A percentile compares a stretch with the other conserved stretches of the same genome.
Evolutionary conservation across 2,329 filamentous ascomycete species (phyloP).

Genomic region (Colletotrichum chrysophilum): DNA sequence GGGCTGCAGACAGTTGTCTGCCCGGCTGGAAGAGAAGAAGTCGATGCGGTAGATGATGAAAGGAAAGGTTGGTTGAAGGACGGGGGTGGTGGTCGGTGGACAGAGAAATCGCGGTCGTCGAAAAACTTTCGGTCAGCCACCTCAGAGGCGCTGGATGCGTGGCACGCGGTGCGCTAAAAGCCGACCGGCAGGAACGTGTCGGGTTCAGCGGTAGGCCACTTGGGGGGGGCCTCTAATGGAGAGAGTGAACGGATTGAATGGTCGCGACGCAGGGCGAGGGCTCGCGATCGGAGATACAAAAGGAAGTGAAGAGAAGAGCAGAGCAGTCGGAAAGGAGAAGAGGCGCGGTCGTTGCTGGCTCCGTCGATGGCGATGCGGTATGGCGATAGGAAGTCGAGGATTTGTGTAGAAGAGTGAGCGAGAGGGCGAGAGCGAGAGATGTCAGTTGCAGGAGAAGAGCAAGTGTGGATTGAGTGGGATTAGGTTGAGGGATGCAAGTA

Average conservation of each 20-base stretch:
- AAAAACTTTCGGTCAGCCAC: constrained; percentile 36
- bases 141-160: constrained; percentile 6
- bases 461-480: background rate
- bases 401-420: background rate
- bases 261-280: background rate
- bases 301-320: background rate
- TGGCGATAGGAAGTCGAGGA: background rate
- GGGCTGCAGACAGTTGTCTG: constrained; percentile 45
- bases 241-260: background rate
- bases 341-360: background rate
- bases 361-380: background rate
- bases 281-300: background rate
- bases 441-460: background rate
- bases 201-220: background rate
- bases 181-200: background rate
- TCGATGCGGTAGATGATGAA: constrained; percentile 25
- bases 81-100: constrained; percentile 16
- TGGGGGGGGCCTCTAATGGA: constrained; percentile 6
- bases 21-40: constrained; percentile 22
- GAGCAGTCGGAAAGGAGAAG: background rate
- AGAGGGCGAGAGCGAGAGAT: background rate
- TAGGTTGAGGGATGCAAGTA: background rate
- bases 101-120: constrained; percentile 23
- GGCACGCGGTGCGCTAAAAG: constrained; percentile 23
- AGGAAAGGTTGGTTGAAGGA: constrained; percentile 2